Evolutionary conservation across 352 stramenopile genomes (phyloP).

Genomic region (Phytophthora multivora): DNA sequence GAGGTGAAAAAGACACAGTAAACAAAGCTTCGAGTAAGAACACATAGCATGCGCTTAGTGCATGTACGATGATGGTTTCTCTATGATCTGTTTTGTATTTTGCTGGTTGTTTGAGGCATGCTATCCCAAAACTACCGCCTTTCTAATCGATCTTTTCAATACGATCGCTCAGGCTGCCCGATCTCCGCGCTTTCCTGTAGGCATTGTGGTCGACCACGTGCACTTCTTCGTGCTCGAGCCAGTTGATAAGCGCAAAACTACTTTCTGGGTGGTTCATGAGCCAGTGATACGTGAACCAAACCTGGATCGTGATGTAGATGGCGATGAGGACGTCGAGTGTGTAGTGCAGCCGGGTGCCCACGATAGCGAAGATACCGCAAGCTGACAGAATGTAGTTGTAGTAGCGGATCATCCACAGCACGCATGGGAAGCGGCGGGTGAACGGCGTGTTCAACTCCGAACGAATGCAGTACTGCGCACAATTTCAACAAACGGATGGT

Average conservation of each 20-base stretch:
- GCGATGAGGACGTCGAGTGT: constrained; percentile 88
- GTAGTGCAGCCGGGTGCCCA: constrained; percentile 87
- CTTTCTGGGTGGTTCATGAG: constrained; percentile 63
- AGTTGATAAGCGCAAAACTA: constrained; percentile 73
- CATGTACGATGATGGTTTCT: constrained; percentile 7
- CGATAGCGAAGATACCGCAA: constrained; percentile 81
- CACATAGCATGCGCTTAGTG: background rate
- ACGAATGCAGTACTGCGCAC: constrained; percentile 71
- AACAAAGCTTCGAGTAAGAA: background rate
- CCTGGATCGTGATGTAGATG: constrained; percentile 85
- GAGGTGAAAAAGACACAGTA: constrained; percentile 49
- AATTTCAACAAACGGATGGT: constrained; percentile 11
- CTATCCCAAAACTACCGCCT: background rate
- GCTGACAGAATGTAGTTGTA: constrained; percentile 69
- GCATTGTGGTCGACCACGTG: constrained; percentile 81
- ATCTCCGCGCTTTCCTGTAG: constrained; percentile 76
- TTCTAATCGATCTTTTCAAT: constrained; percentile 33
- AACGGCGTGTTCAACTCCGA: constrained; percentile 88
- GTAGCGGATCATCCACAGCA: constrained; percentile 85
- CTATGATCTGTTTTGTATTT: constrained; percentile 31
- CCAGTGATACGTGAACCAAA: constrained; percentile 89
- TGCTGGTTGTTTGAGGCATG: background rate
- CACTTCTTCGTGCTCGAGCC: constrained; percentile 84
- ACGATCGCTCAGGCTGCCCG: constrained; percentile 37
- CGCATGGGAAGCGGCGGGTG: constrained; percentile 69